Conservation (phyloP, 352 stramenopile genomes). For the Pythium aphanidermatum region DNA sequence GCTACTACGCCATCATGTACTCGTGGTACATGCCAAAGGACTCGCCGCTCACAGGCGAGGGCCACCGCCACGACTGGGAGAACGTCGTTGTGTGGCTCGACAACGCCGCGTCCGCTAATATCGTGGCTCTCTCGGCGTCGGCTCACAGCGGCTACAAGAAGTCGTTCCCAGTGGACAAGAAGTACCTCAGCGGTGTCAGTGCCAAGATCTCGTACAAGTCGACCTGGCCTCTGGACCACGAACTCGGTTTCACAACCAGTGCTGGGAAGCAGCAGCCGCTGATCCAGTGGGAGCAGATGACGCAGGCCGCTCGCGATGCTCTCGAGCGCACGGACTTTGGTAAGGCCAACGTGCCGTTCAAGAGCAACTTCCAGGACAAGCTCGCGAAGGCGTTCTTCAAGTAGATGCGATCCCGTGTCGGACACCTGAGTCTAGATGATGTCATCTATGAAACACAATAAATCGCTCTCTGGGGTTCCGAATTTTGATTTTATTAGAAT, state of each 20-base stretch:
- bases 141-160: conserved; percentile 15
- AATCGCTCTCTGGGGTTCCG: too few relatives aligned
- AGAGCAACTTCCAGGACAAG: conserved; percentile 18
- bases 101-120: conserved; percentile 3
- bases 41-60: conserved; percentile 19
- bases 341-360: conserved; percentile 19
- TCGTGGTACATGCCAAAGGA: conserved; percentile 45
- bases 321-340: conserved; percentile 20
- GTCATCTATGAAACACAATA: too few relatives aligned
- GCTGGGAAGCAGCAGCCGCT: conserved; percentile 17
- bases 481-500: too few relatives aligned
- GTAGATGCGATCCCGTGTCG: too few relatives aligned
- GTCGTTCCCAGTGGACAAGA: conserved; percentile 12
- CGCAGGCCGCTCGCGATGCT: conserved; percentile 11
- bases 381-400: conserved; percentile 15
- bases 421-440: too few relatives aligned
- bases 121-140: conserved; percentile 10
- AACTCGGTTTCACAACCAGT: conserved; percentile 5
- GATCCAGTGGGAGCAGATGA: conserved; percentile 21
- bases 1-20: conserved; percentile 29
- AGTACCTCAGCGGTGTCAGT: conserved; percentile 9
- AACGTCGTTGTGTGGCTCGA: conserved; percentile 34
- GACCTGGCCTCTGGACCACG: conserved; percentile 12
- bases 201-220: conserved; percentile 12
- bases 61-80: conserved; percentile 20